Percentiles rank a stretch among this genome's conserved stretches.
Conservation (phyloP, 2,329 filamentous ascomycete genomes). For the Diplodia seriata region DNA sequence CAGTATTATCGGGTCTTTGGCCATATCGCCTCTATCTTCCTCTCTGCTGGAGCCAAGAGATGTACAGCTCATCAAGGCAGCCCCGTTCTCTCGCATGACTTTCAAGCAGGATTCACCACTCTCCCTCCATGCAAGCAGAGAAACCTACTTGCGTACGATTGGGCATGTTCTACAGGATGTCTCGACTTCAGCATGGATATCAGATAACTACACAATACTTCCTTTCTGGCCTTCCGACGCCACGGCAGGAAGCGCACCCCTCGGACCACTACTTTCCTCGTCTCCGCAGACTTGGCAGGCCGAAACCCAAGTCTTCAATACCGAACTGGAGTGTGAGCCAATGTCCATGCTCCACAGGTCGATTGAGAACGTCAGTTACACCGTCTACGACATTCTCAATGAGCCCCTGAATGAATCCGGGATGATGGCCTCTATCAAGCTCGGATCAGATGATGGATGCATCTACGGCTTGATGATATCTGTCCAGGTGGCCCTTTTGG, state of each 20-base stretch:
- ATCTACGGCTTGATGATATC: background rate
- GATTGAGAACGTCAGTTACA: background rate
- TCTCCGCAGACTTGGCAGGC: background rate
- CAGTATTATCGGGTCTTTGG: background rate
- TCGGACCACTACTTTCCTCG: background rate
- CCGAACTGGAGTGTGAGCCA: background rate
- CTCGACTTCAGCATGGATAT: slow-evolving; percentile 12
- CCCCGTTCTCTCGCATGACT: background rate
- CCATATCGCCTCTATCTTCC: background rate
- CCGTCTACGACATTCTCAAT: background rate
- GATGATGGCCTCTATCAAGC: background rate
- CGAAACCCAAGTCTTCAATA: background rate
- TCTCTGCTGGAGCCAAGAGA: background rate
- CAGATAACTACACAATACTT: background rate
- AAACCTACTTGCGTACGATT: background rate
- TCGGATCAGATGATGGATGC: background rate
- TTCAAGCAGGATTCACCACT: background rate
- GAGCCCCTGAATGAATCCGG: background rate
- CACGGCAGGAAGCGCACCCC: background rate
- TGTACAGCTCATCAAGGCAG: background rate
- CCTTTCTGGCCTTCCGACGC: slow-evolving; percentile 5
- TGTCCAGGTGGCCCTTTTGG: background rate
- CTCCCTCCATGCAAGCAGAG: background rate
- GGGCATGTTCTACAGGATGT: background rate
- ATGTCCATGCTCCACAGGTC: background rate